These are phyloP conservation scores for Fusarium torulosum DNA, from an alignment of 2,329 filamentous ascomycete genomes.

Conservation along the genomic window DNA sequence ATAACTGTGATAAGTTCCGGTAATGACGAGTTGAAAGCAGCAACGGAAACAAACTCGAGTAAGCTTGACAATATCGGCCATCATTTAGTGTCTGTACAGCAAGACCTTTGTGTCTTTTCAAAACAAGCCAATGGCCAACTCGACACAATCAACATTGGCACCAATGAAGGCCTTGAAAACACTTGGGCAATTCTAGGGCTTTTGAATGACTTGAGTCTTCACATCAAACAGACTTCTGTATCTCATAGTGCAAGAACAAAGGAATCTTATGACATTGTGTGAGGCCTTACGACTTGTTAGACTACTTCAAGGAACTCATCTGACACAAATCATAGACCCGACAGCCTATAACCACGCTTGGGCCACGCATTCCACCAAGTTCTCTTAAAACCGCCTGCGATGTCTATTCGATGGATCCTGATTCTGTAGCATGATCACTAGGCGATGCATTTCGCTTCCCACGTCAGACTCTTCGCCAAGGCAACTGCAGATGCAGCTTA, in stretches of 20 bases:
- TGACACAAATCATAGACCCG: not conserved
- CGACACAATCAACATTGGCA: not conserved
- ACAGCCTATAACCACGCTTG: not conserved
- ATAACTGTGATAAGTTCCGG: not conserved
- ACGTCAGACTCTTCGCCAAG: not conserved
- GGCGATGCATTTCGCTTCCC: not conserved
- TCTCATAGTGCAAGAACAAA: not conserved
- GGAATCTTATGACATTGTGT: not conserved
- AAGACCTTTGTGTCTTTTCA: not conserved
- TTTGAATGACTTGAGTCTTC: not conserved
- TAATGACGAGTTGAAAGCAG: not conserved
- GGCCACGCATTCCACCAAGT: not conserved
- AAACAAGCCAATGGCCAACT: not conserved
- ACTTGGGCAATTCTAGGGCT: not conserved
- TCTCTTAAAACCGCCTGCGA: not conserved
- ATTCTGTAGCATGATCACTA: not conserved
- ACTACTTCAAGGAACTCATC: not conserved
- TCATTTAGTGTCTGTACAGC: not conserved
- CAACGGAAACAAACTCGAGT: not conserved
- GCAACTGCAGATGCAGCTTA: not conserved
- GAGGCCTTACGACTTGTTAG: too few relatives aligned
- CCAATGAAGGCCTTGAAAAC: not conserved
- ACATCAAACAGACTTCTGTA: not conserved
- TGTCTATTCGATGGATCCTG: not conserved
- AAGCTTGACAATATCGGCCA: not conserved